A percentile compares a stretch with the other conserved stretches of the same genome.
Evolutionary conservation across 371 early-diverging fungal species (phyloP).

Genomic region (Mucor ambiguus): DNA sequence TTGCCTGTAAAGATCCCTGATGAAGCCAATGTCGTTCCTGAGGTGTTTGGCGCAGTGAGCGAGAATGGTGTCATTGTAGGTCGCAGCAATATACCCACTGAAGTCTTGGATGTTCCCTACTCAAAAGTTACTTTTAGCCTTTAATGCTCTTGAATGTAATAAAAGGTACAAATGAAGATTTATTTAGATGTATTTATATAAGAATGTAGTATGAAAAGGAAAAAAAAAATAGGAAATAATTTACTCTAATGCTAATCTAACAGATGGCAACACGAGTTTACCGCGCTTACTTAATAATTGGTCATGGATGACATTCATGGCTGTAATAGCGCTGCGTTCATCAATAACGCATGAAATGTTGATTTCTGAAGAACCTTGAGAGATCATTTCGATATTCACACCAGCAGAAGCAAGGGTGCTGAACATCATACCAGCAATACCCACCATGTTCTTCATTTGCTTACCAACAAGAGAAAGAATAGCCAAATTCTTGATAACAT

Average conservation of each 20-base stretch:
- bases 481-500: conserved; percentile 82
- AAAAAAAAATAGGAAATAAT: background rate
- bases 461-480: conserved; percentile 96
- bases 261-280: conserved; percentile 29
- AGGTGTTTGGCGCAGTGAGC: conserved; percentile 56
- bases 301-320: conserved; percentile 90
- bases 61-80: conserved; percentile 63
- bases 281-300: conserved; percentile 46
- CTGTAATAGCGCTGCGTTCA: conserved; percentile 67
- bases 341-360: conserved; percentile 97
- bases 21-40: conserved; percentile 10
- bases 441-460: conserved; percentile 96
- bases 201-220: background rate
- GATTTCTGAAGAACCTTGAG: conserved; percentile 96
- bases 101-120: conserved; percentile 46
- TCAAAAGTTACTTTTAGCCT: conserved; percentile 30
- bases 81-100: conserved; percentile 30
- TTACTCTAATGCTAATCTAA: conserved; percentile 26
- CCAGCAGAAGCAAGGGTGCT: conserved; percentile 83
- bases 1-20: conserved; percentile 25
- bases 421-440: conserved; percentile 95
- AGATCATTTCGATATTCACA: conserved; percentile 98
- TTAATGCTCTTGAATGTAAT: too few relatives aligned
- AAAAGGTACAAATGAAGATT: background rate
- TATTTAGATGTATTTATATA: background rate